Conservation (phyloP, 257 asterid genomes). For the Nicotiana attenuata region DNA sequence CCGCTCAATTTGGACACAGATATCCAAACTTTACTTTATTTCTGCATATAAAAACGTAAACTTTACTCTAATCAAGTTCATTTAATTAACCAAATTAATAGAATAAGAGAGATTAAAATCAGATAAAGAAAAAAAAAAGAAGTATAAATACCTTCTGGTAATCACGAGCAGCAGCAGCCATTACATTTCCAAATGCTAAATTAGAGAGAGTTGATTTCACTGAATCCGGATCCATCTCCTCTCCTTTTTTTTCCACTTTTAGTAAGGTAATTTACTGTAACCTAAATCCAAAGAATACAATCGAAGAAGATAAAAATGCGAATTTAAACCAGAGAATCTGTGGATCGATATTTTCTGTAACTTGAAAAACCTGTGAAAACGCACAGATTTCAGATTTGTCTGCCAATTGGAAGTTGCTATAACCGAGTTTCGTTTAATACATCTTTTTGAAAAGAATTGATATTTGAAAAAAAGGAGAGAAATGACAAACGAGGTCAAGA, state of each 20-base stretch:
- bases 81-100: neutral
- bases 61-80: neutral
- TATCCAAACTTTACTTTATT: neutral
- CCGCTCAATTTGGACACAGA: neutral
- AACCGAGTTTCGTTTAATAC: too few species aligned
- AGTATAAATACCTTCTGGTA: slow-evolving; percentile 62
- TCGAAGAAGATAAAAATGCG: neutral
- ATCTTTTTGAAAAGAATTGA: too few species aligned
- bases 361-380: too few species aligned
- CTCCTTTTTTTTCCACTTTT: neutral
- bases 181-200: slow-evolving; percentile 87
- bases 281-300: neutral
- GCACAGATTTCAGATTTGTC: too few species aligned
- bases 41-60: neutral
- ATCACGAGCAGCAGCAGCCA: slow-evolving; percentile 99
- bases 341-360: too few species aligned
- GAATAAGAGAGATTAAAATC: neutral
- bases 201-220: slow-evolving; percentile 83
- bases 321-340: neutral
- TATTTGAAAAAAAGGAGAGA: too few species aligned
- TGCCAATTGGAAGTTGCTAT: too few species aligned
- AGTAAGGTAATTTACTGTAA: neutral
- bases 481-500: too few species aligned
- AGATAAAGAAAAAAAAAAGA: too few species aligned
- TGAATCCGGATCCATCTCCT: slow-evolving; percentile 72